Base-by-base conservation (phyloP, 1,139 yeast genomes). In the Geotrichum restrictum region DNA sequence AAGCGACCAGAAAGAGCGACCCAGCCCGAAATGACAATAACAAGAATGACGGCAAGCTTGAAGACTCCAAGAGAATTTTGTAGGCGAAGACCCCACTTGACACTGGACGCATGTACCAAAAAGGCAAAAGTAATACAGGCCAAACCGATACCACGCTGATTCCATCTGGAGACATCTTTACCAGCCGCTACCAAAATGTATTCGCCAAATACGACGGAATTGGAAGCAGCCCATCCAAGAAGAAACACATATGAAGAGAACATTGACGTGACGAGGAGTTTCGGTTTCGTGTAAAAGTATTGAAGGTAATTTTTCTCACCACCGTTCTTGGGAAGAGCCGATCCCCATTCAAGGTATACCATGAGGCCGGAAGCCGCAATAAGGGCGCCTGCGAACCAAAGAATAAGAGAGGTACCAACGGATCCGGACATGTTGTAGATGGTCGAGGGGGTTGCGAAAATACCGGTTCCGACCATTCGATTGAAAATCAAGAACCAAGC, bases 221-320 rank as follows among this genome's bases (percentile, higher is more conserved):
- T 84, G 66, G 93, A 88, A 6, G 94, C 82, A 16, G 95, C 93
- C 89, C 93, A 85, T 39, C 94, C 95, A 55, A 87, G 74, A 64
- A 86, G 78, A 63, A 87, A 83, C 24, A 82, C 83, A 64, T 86
- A 85, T 3, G 88, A 71, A 1, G 88, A 88, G 64, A 85, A 87
- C 81, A 85, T 80, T 51, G 88, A 82, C 19, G 88, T 80, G 48
- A 83, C 77, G 56, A 88, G 74, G 62, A 82, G 83, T 63, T 75
- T 79, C 29, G 96, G 96, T 63, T 76, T 79, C 50, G 73, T 75
- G 70, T 76, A 87, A 57, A 86, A 80, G 62, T 79, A 82, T 67
- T 86, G 94, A 61, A 88, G 74, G 66, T 87, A 88, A 64, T 85
- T 85, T 70, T 87, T 86, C 66, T 87, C 95, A 59, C 95, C 96